Evolutionary conservation across 106 monocot species (phyloP).

Genomic region (Amphibolis antarctica): DNA sequence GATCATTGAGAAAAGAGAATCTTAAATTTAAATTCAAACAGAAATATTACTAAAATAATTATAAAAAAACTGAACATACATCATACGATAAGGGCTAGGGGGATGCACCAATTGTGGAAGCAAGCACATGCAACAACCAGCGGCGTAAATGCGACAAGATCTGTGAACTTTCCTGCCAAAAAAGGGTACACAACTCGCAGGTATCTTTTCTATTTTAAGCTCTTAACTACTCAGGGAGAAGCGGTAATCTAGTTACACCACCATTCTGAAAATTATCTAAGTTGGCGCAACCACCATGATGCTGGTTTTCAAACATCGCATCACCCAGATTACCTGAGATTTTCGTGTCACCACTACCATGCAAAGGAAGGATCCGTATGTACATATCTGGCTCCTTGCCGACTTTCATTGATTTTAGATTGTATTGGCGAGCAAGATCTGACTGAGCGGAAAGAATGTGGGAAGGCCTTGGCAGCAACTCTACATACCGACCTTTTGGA

Average conservation of each 20-base stretch:
- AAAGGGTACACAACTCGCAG: too few species aligned
- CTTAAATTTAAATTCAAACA: too few species aligned
- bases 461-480: slow-evolving; percentile 58
- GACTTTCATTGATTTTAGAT: slow-evolving; percentile 46
- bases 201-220: not conserved
- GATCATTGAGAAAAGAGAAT: too few species aligned
- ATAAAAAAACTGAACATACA: too few species aligned
- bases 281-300: not conserved
- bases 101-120: too few species aligned
- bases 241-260: slow-evolving; percentile 9
- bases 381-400: slow-evolving; percentile 35
- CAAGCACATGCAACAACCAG: too few species aligned
- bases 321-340: not conserved
- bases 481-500: slow-evolving; percentile 41
- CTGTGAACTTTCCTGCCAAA: too few species aligned
- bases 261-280: slow-evolving; percentile 5
- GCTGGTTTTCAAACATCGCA: not conserved
- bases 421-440: slow-evolving; percentile 44
- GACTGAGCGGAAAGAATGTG: slow-evolving; percentile 44
- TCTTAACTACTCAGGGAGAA: slow-evolving; percentile 12
- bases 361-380: slow-evolving; percentile 50
- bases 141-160: too few species aligned
- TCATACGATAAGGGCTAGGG: too few species aligned
- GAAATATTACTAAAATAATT: too few species aligned
- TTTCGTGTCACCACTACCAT: slow-evolving; percentile 1